These are phyloP conservation scores for Auricularia auricula-judae DNA, from an alignment of 768 basidiomycete genomes.

Conservation along the genomic window DNA sequence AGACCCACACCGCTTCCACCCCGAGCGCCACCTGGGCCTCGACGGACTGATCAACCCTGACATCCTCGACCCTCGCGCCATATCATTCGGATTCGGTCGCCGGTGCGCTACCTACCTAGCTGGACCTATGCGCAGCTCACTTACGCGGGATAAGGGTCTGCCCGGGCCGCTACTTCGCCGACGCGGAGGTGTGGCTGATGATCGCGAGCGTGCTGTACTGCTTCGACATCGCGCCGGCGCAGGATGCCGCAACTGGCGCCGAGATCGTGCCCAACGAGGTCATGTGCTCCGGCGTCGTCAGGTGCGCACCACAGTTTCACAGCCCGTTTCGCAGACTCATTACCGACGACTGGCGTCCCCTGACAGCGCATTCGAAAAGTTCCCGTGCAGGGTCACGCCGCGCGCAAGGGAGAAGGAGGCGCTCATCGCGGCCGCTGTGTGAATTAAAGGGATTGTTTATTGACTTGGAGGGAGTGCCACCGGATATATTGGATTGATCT, in stretches of 20 bases:
- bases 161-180: conserved; percentile 10
- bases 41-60: background rate
- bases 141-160: conserved; percentile 7
- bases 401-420: too few relatives aligned
- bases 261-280: background rate
- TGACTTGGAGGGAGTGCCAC: too few relatives aligned
- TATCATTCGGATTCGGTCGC: background rate
- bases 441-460: too few relatives aligned
- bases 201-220: conserved; percentile 10
- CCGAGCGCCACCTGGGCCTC: conserved; percentile 35
- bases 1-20: conserved; percentile 38
- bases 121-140: background rate
- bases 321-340: too few relatives aligned
- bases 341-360: too few relatives aligned
- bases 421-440: too few relatives aligned
- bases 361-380: too few relatives aligned
- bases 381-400: too few relatives aligned
- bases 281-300: background rate
- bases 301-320: background rate
- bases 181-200: conserved; percentile 7
- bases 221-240: conserved; percentile 9
- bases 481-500: too few relatives aligned
- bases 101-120: background rate
- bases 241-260: background rate
- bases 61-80: background rate